Evolutionary conservation across 2,329 filamentous ascomycete species (phyloP), one percentile per base, ranked within the genome.

Genomic region (Xylariaceae sp.): DNA sequence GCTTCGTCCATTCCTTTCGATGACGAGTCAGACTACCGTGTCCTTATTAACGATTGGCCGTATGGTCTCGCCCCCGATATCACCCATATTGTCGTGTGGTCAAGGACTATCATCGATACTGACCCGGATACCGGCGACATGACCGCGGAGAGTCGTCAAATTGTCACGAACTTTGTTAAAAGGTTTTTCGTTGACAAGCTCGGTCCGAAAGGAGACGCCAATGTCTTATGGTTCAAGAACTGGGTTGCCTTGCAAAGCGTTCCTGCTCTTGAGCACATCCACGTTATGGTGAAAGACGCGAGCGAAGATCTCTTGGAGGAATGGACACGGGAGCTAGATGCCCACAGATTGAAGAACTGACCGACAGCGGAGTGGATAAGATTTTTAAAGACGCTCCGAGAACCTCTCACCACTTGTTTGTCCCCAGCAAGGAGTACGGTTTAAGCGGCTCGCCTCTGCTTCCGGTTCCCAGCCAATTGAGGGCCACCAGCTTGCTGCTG

Each of bases 1-100:
- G 72, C 69, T 43, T 85, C 82, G 6, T 59, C 68, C 3, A 67
- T 77, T 23, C 84, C 84, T 8, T 86, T 88, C 61, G 71, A 77
- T 21, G 75, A 83, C 39, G 69, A 78, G 3, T 79, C 79, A 29
- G 85, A 88, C 73, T 87, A 82, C 71, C 86, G 86, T 60, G 88
- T 96, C 48, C 78, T 96, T 40, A 80, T 87, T 71, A 97, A 98
- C 69, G 93, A 97, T 79, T 98, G 92, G 93, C 94, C 94, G 0
- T 97, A 97, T 68, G 92, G 91, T 3, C 76, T 96, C 45, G 79
- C 78, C 1, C 71, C 79, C 0, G 81, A 81, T 51, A 84, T 88
- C 65, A 79, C 87, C n/a, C 94, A 98, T 72, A 83, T 97, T 17
- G 91, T 97, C 26, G 88, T 96, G 37, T 98, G 94, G 94, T 90